phyloP scores from a whole-genome alignment of 345 rosid species.

The Melaleuca alternifolia region DNA sequence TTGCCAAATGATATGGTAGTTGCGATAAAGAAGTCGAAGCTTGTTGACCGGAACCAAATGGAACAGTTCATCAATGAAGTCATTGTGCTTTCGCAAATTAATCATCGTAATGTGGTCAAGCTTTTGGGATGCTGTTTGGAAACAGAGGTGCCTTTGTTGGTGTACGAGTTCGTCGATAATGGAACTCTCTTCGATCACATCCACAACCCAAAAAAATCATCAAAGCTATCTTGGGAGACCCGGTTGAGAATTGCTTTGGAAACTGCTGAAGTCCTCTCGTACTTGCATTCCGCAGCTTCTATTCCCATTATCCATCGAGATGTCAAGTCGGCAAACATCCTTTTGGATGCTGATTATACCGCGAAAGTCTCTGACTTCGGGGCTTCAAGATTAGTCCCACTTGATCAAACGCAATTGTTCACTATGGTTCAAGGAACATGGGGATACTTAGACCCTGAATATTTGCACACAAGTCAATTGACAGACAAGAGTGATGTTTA shows the following conservation, averaged over 20 bases:
- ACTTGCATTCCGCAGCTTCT: slow-evolving; percentile 21
- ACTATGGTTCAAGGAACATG: slow-evolving; percentile 35
- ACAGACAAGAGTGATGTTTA: slow-evolving; percentile 39
- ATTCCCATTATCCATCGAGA: slow-evolving; percentile 27
- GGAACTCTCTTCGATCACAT: slow-evolving; percentile 31
- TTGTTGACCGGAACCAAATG: slow-evolving; percentile 23
- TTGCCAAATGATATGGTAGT: slow-evolving; percentile 11
- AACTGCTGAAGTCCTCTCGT: slow-evolving; percentile 20
- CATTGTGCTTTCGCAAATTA: slow-evolving; percentile 29
- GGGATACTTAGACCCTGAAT: slow-evolving; percentile 41
- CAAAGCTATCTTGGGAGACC: slow-evolving; percentile 17
- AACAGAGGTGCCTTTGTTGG: slow-evolving; percentile 28
- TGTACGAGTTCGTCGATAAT: slow-evolving; percentile 24
- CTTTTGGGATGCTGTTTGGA: slow-evolving; percentile 43
- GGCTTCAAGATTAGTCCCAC: slow-evolving; percentile 25
- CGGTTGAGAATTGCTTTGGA: slow-evolving; percentile 24
- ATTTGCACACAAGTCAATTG: slow-evolving; percentile 12
- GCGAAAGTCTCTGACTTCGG: slow-evolving; percentile 43
- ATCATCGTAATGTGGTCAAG: slow-evolving; percentile 32
- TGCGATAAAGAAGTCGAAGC: slow-evolving; percentile 38
- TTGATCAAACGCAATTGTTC: slow-evolving; percentile 27
- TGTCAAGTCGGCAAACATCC: slow-evolving; percentile 31
- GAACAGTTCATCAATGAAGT: slow-evolving; percentile 41
- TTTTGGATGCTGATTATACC: slow-evolving; percentile 19
- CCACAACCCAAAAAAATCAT: slow-evolving; percentile 6